Base-by-base conservation (phyloP, 495 filamentous ascomycete genomes). In the Terfezia claveryi region DNA sequence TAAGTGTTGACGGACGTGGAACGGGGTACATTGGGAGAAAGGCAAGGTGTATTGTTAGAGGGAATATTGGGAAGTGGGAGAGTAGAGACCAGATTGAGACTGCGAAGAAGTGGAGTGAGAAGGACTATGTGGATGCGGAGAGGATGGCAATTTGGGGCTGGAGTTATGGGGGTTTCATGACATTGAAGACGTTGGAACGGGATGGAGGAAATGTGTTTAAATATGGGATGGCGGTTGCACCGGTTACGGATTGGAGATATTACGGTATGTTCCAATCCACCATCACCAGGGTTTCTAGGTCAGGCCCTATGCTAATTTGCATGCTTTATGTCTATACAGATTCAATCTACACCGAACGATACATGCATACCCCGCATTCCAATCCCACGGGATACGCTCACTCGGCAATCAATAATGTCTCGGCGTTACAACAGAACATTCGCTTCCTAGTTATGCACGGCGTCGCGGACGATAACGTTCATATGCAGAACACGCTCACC, bases 171-270 rank as follows among this genome's bases (percentile, higher is more conserved):
- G 91, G 91, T 16, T 98, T 93, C 72, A 88, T 86, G 79, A 86
- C 91, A n/a, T 71, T 98, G 54, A 98, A 98, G 71, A 87, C 85
- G 4, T 75, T 98, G 2, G 91, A 98, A 69, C 74, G 79, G 58
- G 91, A 98, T 67, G 91, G 74, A 1, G 91, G 91, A 7, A 62
- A 77, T 60, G 96, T 88, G 0, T 98, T 96, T 70, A 78, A 77
- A 37, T 98, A 96, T 64, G 91, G 92, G 36, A 94, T 98, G 86
- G 87, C 91, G 11, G 91, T 98, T 23, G 92, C 92, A 4, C 91
- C 91, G 10, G 91, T 98, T 11, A 98, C 92, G 0, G 87, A 98
- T 66, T 98, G 92, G 92, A 73, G 81, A 49, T 92, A 81, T 65
- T 95, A 95, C 66, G 78, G 76, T 80, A 67, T 56, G 56, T 57